These are phyloP conservation scores for Porcisia deanei DNA, from an alignment of 208 protist species.

Conservation along the genomic window DNA sequence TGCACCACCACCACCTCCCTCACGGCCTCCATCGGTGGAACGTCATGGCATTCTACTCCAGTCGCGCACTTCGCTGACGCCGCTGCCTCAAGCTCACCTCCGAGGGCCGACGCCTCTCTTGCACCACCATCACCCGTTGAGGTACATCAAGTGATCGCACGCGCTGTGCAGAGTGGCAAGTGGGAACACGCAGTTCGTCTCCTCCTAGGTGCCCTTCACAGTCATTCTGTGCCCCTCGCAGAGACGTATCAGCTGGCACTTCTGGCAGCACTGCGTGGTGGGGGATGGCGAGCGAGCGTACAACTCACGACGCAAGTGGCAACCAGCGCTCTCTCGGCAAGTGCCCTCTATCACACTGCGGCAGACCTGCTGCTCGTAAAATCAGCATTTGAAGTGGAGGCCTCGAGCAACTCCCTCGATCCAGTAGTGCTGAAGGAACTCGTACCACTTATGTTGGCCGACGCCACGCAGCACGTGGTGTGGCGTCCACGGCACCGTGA, in stretches of 20 bases:
- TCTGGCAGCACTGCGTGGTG: conserved; percentile 31
- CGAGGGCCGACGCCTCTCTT: not conserved
- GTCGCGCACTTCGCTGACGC: not conserved
- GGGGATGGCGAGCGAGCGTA: conserved; percentile 46
- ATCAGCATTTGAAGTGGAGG: not conserved
- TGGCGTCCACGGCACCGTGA: conserved; percentile 29
- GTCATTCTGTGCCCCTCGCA: conserved; percentile 59
- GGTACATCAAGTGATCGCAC: conserved; percentile 61
- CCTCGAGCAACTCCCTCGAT: conserved; percentile 1
- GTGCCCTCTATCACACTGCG: conserved; percentile 55
- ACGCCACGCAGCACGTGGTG: conserved; percentile 22
- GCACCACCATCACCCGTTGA: conserved; percentile 58
- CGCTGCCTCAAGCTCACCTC: not conserved
- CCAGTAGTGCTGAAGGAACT: conserved; percentile 12
- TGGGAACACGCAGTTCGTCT: conserved; percentile 54
- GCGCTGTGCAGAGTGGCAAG: conserved; percentile 37
- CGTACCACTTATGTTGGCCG: conserved; percentile 33
- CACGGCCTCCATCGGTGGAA: not conserved
- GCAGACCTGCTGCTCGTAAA: conserved; percentile 46
- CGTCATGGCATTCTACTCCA: not conserved
- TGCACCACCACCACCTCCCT: not conserved
- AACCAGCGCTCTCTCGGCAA: conserved; percentile 53
- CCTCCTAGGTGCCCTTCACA: conserved; percentile 50
- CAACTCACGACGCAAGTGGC: conserved; percentile 50
- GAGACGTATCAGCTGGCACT: conserved; percentile 70